Percentiles rank a stretch among this genome's conserved stretches.
Conservation (phyloP, 768 basidiomycete species). For the Tylopilus intermedius region DNA sequence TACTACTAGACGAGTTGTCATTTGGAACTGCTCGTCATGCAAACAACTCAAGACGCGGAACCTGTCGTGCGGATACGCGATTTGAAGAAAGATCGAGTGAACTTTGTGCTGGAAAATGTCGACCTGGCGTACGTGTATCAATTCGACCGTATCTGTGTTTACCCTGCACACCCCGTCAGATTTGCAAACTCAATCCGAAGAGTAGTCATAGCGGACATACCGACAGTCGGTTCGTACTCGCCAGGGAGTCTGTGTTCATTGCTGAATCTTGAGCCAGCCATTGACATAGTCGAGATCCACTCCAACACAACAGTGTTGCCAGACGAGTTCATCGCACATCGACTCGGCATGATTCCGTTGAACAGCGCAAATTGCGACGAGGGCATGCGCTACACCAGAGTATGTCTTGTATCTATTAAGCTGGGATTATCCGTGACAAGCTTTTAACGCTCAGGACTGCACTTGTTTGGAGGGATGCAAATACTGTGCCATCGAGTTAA, state of each 20-base stretch:
- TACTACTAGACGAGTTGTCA: background rate
- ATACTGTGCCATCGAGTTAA: constrained; percentile 80
- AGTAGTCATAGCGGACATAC: constrained; percentile 94
- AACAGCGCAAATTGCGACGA: constrained; percentile 85
- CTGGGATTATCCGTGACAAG: background rate
- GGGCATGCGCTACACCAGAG: constrained; percentile 75
- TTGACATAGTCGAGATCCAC: constrained; percentile 93
- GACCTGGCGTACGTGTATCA: constrained; percentile 75
- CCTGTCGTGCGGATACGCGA: constrained; percentile 80
- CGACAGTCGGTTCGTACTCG: constrained; percentile 76
- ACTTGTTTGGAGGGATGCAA: constrained; percentile 79
- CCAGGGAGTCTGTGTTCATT: background rate
- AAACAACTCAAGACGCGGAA: constrained; percentile 40
- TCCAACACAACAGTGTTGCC: constrained; percentile 89
- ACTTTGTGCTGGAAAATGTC: constrained; percentile 93
- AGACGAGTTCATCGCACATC: constrained; percentile 96
- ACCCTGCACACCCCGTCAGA: constrained; percentile 37
- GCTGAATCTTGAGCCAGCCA: constrained; percentile 50
- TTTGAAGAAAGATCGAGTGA: constrained; percentile 77
- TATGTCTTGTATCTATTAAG: constrained; percentile 30
- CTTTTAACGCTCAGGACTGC: constrained; percentile 65
- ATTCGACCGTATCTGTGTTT: constrained; percentile 2
- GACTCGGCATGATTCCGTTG: constrained; percentile 91
- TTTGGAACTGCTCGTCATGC: constrained; percentile 24
- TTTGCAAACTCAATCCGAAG: constrained; percentile 93